Evolutionary conservation across 306 rosid genomes (phyloP), one percentile per base, ranked within the genome.

Genomic region (Quillaja saponaria): DNA sequence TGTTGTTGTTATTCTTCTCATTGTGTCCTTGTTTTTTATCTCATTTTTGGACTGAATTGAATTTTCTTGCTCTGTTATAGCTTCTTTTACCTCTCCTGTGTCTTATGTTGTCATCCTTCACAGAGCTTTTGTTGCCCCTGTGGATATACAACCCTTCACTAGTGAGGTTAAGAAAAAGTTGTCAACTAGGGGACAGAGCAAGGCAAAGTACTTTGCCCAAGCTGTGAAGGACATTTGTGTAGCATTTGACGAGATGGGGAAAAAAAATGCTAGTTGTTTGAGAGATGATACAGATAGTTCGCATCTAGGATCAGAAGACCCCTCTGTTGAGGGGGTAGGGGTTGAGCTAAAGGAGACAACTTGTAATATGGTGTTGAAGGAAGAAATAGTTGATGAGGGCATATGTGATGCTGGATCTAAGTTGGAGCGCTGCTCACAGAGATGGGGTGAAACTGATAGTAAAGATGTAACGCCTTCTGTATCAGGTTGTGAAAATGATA

Each of bases 51-150:
- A 14, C 56, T 77, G 46, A 28, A 58, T 66, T 34, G 55, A 34
- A 38, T 47, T 61, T 37, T 71, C 13, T 12, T 31, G 31, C 31
- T n/a, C n/a, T n/a, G 4, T 25, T 25, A 1, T 25, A 25, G 31
- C 31, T 25, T 25, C 4, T 52, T 72, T 57, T 62, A 67, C 71
- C 55, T 46, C 62, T 52, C 34, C 39, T 63, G 37, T 44, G 63
- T 69, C 14, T 58, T 61, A 14, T 58, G 15, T 74, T 55, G 45
- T 71, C 42, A 69, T 67, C 63, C 56, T 80, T 68, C 42, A 61
- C 92, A 91, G 99, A 76, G 99, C 96, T 60, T 94, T 94, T 81
- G 95, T 94, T 80, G 84, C 96, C 81, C 96, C 97, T 55, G 73
- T 76, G 61, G 99, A 94, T 75, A 78, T 94, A 78, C 96, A 89